Evolutionary conservation across 2,329 filamentous ascomycete genomes (phyloP).

Genomic region (Keithomyces neogunnii): DNA sequence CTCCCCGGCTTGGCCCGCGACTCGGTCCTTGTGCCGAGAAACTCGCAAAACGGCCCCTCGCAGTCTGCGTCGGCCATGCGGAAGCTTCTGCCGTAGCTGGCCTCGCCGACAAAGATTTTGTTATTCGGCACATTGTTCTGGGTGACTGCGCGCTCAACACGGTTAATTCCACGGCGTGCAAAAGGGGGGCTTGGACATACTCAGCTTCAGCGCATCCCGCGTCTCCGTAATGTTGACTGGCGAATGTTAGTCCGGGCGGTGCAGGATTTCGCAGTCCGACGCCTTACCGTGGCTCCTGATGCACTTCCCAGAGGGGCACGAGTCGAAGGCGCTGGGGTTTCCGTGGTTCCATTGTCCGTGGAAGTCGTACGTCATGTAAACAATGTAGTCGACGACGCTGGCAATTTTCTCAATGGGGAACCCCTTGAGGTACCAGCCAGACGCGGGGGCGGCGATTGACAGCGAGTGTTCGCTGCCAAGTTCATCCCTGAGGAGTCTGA

Average conservation of each 20-base stretch:
- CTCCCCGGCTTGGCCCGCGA: constrained; percentile 12
- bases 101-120: constrained; percentile 18
- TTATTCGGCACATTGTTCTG: constrained; percentile 16
- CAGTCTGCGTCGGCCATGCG: constrained; percentile 17
- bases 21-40: constrained; percentile 8
- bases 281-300: constrained; percentile 1
- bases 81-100: constrained; percentile 20
- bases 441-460: constrained; percentile 21
- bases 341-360: constrained; percentile 21
- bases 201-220: constrained; percentile 16
- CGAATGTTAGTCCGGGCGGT: not conserved
- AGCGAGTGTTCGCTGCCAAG: constrained; percentile 13
- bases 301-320: not conserved
- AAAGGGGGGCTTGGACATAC: not conserved
- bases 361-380: constrained; percentile 25
- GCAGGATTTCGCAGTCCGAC: no score
- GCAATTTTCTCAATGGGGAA: constrained; percentile 21
- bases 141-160: constrained; percentile 7
- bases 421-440: constrained; percentile 24
- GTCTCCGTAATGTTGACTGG: constrained; percentile 18
- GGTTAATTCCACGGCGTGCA: not conserved
- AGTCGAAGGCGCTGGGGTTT: not conserved
- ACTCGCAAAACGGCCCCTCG: constrained; percentile 13
- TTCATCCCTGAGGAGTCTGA: not conserved
- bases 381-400: constrained; percentile 21